phyloP scores from a whole-genome alignment of 23 red algal genomes.

The Gracilaria vermiculophylla region DNA sequence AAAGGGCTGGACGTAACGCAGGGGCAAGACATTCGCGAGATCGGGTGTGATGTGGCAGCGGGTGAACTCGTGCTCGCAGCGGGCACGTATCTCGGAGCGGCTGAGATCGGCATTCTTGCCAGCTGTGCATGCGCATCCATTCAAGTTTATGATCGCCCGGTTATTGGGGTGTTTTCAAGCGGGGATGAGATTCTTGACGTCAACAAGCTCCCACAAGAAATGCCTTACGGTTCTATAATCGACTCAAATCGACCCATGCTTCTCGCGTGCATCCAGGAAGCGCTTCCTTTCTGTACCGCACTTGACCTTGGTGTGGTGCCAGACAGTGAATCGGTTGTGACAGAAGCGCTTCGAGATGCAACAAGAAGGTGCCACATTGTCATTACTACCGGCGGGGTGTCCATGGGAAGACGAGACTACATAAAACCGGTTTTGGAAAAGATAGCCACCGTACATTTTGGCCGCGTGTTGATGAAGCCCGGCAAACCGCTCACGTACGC shows the following conservation, averaged over 20 bases:
- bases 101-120: conserved; percentile 73
- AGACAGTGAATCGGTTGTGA: conserved; percentile 42
- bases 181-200: conserved; percentile 81
- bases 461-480: conserved; percentile 90
- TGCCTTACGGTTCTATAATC: conserved; percentile 47
- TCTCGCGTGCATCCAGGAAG: conserved; percentile 55
- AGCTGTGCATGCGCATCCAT: conserved; percentile 59
- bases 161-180: conserved; percentile 83
- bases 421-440: conserved; percentile 75
- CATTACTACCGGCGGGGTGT: conserved; percentile 84
- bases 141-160: conserved; percentile 34
- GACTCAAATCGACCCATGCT: conserved; percentile 93
- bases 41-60: conserved; percentile 67
- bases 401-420: conserved; percentile 81
- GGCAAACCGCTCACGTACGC: conserved; percentile 96
- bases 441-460: conserved; percentile 82
- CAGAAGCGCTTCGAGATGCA: conserved; percentile 7
- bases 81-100: conserved; percentile 53
- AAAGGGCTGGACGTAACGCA: conserved; percentile 4
- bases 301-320: conserved; percentile 80
- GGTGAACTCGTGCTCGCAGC: conserved; percentile 70
- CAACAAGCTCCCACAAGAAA: neutral
- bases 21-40: conserved; percentile 79
- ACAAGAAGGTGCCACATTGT: conserved; percentile 48
- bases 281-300: conserved; percentile 38